These are phyloP conservation scores for Prunus armeniaca DNA, from an alignment of 306 rosid species.

Conservation along the genomic window DNA sequence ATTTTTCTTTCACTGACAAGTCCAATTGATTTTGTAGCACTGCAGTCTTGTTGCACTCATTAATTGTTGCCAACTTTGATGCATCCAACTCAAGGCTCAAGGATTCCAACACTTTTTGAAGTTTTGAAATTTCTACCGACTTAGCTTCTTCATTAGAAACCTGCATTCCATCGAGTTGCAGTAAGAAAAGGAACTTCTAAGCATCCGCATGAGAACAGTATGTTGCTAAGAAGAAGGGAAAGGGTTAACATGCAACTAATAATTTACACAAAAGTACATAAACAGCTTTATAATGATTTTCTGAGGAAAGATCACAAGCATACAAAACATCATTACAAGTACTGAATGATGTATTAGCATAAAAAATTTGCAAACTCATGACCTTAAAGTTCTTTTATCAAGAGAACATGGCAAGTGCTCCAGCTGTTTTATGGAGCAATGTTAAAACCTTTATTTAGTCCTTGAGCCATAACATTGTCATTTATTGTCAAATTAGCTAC, in stretches of 20 bases:
- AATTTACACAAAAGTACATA: not conserved
- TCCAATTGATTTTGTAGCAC: conserved; percentile 85
- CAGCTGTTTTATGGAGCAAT: not conserved
- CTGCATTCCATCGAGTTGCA: conserved; percentile 45
- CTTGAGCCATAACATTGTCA: conserved; percentile 2
- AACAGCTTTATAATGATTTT: not conserved
- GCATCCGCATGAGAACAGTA: conserved; percentile 3
- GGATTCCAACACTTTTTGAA: conserved; percentile 72
- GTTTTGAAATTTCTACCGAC: conserved; percentile 61
- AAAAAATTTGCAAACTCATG: not conserved
- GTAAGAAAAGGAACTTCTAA: conserved; percentile 19
- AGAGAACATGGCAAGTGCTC: not conserved
- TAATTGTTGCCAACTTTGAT: conserved; percentile 77
- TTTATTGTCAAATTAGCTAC: not conserved
- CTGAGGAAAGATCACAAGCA: not conserved
- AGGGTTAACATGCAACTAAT: not conserved
- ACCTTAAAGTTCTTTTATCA: not conserved
- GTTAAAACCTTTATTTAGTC: not conserved
- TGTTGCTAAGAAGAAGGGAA: not conserved
- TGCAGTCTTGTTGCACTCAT: conserved; percentile 93
- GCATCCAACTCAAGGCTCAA: conserved; percentile 82
- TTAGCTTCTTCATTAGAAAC: conserved; percentile 88
- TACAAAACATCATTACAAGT: not conserved
- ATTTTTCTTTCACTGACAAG: conserved; percentile 69
- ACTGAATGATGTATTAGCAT: not conserved